Conservation (phyloP, 139 green algal genomes). For the Picochlorum sp. region DNA sequence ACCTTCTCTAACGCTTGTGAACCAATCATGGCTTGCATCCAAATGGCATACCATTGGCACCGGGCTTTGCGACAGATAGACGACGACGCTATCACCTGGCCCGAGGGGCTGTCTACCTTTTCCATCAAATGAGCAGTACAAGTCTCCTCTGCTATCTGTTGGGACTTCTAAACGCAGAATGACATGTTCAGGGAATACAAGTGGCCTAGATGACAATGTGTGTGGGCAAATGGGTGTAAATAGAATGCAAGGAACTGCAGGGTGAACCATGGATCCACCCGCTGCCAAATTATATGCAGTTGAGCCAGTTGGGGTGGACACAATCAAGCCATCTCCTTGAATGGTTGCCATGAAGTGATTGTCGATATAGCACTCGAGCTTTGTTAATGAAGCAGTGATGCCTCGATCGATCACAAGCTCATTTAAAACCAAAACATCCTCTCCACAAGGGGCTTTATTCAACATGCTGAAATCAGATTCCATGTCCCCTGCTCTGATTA, state of each 20-base stretch:
- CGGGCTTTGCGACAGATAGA: conserved; percentile 49
- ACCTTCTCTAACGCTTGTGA: conserved; percentile 54
- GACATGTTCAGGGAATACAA: conserved; percentile 63
- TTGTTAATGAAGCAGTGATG: conserved; percentile 64
- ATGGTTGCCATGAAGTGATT: conserved; percentile 59
- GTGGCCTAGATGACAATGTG: conserved; percentile 58
- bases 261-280: conserved; percentile 31
- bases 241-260: conserved; percentile 38
- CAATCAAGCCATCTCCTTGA: conserved; percentile 80
- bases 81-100: conserved; percentile 54
- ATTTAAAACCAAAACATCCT: conserved; percentile 62
- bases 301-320: conserved; percentile 81
- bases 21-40: conserved; percentile 70
- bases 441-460: conserved; percentile 1
- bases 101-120: conserved; percentile 34
- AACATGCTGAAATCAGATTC: neutral
- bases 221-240: conserved; percentile 71
- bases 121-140: conserved; percentile 70
- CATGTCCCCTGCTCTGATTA: conserved; percentile 14
- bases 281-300: conserved; percentile 89
- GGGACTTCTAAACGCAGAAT: conserved; percentile 65
- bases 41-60: conserved; percentile 60
- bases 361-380: conserved; percentile 74
- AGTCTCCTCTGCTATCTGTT: conserved; percentile 40
- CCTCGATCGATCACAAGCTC: conserved; percentile 84